Percentiles rank a stretch among this genome's conserved stretches.
Evolutionary conservation across 495 filamentous ascomycete genomes (phyloP).

Genomic region (Sabuloglossum arenarium): DNA sequence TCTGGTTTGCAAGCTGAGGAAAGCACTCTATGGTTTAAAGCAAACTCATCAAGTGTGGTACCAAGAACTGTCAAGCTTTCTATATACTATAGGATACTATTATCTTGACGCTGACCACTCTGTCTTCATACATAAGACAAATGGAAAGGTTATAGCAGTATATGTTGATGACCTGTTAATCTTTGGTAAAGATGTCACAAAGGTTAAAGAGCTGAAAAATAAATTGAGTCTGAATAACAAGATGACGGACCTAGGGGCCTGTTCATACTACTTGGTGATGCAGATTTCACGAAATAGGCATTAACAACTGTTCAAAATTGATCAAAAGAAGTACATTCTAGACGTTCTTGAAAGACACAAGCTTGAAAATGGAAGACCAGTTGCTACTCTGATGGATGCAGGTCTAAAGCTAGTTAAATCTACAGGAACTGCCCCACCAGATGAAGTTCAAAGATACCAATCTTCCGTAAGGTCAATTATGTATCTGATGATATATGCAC

Average conservation of each 20-base stretch:
- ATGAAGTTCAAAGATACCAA: constrained; percentile 6
- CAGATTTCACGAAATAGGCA: constrained; percentile 6
- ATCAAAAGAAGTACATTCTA: constrained; percentile 8
- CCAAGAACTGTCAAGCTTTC: background rate
- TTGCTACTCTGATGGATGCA: constrained; percentile 7
- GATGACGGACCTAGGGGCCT: constrained; percentile 10
- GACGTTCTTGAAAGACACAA: constrained; percentile 6
- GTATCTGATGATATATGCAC: constrained; percentile 8
- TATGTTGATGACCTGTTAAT: constrained; percentile 3
- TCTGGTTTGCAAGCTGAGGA: constrained; percentile 1
- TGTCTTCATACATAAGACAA: background rate
- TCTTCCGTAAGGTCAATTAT: constrained; percentile 7
- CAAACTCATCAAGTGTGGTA: background rate
- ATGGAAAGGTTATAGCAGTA: background rate
- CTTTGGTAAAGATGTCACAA: background rate
- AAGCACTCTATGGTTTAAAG: constrained; percentile 2
- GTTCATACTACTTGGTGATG: constrained; percentile 9
- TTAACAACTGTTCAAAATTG: constrained; percentile 4
- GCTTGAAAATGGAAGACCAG: constrained; percentile 3
- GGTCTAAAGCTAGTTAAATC: constrained; percentile 6
- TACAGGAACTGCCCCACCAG: background rate
- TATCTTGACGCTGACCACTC: background rate
- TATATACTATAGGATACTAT: background rate
- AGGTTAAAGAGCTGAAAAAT: constrained; percentile 6
- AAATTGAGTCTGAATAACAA: constrained; percentile 7